phyloP scores from a whole-genome alignment of 2,329 filamentous ascomycete genomes.

The Cladosporium sp. region DNA sequence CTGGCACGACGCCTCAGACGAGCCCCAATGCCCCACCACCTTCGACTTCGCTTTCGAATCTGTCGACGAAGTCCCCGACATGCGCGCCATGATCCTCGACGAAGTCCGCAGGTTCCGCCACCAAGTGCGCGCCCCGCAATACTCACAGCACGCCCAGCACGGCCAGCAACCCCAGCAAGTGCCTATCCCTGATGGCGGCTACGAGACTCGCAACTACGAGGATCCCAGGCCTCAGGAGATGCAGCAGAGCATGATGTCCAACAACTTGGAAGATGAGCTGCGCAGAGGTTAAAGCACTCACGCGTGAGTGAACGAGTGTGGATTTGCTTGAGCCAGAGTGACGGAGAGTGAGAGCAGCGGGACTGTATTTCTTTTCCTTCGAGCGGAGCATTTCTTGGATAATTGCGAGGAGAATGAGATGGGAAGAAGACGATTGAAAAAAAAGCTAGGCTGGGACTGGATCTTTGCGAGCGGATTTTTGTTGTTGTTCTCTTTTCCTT shows the following conservation, averaged over 20 bases:
- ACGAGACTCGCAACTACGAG: constrained; percentile 58
- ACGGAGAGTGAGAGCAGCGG: not conserved
- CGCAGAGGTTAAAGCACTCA: not conserved
- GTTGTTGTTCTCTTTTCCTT: not conserved
- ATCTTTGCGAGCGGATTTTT: not conserved
- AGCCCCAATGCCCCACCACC: constrained; percentile 86
- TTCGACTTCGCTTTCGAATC: constrained; percentile 99
- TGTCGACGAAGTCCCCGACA: constrained; percentile 90
- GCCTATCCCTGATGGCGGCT: constrained; percentile 60
- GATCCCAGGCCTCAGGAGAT: constrained; percentile 61
- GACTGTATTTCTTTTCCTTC: not conserved
- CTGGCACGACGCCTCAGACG: constrained; percentile 97
- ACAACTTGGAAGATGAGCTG: constrained; percentile 82
- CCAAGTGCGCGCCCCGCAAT: constrained; percentile 42
- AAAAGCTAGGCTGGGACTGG: not conserved
- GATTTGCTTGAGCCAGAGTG: not conserved
- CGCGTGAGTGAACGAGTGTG: not conserved
- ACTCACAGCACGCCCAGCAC: constrained; percentile 46
- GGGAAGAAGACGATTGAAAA: not conserved
- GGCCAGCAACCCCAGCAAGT: constrained; percentile 45
- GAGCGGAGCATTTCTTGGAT: not conserved
- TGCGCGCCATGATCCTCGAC: constrained; percentile 96
- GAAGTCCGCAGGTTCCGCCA: constrained; percentile 84
- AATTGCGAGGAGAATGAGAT: not conserved
- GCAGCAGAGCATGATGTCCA: constrained; percentile 45